Evolutionary conservation across 768 basidiomycete genomes (phyloP), one percentile per base, ranked within the genome.

Genomic region (Leucocoprinus leucothites): DNA sequence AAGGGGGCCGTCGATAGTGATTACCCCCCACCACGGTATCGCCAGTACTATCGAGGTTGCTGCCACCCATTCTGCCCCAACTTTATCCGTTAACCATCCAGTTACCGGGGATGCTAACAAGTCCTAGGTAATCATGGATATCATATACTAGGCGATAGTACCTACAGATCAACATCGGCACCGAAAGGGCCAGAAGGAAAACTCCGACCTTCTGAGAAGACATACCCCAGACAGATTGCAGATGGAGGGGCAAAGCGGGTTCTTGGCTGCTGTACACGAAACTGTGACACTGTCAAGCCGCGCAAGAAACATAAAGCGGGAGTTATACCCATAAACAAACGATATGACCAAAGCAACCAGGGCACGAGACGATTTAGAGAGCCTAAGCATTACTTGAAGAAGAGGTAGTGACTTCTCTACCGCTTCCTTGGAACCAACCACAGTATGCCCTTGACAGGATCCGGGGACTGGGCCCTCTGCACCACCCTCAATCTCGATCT

Each of bases 91-190:
- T 18, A 77, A 67, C 65, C 75, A 80, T 1, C 89, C 89, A n/a
- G 80, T 65, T 1, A 87, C 21, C 1, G 84, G 78, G 9, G 81
- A 76, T 0, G 86, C 85, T 88, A 58, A 8, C 18, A 22, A 3
- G 34, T 40, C 9, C 41, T 45, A 36, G 48, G 48, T 41, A 16
- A 11, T 26, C 6, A 16, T 41, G 1, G 22, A 3, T 28, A 8
- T 42, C 11, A 5, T 31, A 31, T 31, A 11, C 13, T 8, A 52
- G 14, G 14, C 51, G 28, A 26, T 49, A 26, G 26, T 19, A 63
- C 82, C 56, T 61, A 87, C 88, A 87, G 53, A 89, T 69, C 16
- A 90, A 63, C 0, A 82, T 80, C 1, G 87, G 88, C 6, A 86
- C 67, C 22, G 86, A 79, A 8, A 79, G 77, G 7, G 82, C 86